Evolutionary conservation across 2,329 filamentous ascomycete genomes (phyloP), one percentile per base, ranked within the genome.

Genomic region (Colletotrichum siamense): DNA sequence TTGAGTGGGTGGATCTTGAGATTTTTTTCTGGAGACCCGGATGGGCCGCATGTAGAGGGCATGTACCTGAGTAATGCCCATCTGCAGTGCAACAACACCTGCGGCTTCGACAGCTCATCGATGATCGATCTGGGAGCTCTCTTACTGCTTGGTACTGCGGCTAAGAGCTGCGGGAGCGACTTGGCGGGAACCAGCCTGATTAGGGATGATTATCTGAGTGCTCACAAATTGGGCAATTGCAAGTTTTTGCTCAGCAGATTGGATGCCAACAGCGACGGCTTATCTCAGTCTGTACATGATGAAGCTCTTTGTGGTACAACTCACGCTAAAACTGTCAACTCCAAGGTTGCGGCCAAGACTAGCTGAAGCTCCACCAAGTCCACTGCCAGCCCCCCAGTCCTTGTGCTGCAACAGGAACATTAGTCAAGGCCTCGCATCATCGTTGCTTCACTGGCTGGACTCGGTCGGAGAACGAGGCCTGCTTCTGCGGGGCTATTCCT

Each of bases 341-440:
- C 28, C 68, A 66, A 18, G 73, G 49, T 67, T 72, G 30, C 30
- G 69, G 62, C 73, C 69, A 72, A 72, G 69, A 67, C 26, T 32
- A 59, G 44, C 32, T 49, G 26, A 30, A 30, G 39, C 67, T 62
- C 73, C 73, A 75, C 73, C 7, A n/a, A 63, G 69, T 55, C 69
- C 69, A 63, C 62, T 15, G 32, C 36, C 62, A 67, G 62, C 62
- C 34, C 44, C 44, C 67, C 67, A 28, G 67, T 34, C 67, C 44
- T 66, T 6, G 63, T 49, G 24, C 22, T 61, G 67, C 30, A 44
- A 34, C 55, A n/a, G 12, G 73, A 69, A 64, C 73, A 75, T 75
- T 75, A 75, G 73, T 72, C 73, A 75, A 57, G 73, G 32, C 73
- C 63, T 67, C 62, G 69, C 73, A 75, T 75, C 62, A 64, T 72